Evolutionary conservation across 805 yeast genomes (phyloP).

Genomic region (Starmerella khaoyaiensis): DNA sequence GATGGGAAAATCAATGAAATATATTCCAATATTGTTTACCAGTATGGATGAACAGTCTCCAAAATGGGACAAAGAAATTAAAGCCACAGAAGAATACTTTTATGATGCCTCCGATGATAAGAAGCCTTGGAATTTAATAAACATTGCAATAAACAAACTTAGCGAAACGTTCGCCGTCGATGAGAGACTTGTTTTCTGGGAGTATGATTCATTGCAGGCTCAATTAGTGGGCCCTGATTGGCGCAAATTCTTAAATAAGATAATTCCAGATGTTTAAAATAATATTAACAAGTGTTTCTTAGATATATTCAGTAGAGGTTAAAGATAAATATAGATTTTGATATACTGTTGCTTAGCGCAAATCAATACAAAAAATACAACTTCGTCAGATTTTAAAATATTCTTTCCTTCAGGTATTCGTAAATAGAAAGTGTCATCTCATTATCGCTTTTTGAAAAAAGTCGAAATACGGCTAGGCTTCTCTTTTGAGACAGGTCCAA

Average conservation of each 20-base stretch:
- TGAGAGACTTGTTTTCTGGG: conserved; percentile 19
- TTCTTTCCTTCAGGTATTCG: too few species aligned
- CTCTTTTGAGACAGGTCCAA: neutral
- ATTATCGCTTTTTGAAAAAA: neutral
- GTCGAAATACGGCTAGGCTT: neutral
- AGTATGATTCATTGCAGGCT: conserved; percentile 14
- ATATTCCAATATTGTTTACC: conserved; percentile 48
- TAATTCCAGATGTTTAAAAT: neutral
- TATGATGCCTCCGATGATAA: conserved; percentile 31
- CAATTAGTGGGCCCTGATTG: conserved; percentile 10
- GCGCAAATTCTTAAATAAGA: conserved; percentile 7
- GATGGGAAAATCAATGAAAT: conserved; percentile 28
- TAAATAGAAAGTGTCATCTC: neutral
- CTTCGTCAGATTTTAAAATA: neutral
- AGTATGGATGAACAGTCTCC: conserved; percentile 24
- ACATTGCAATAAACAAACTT: conserved; percentile 20
- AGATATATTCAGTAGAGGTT: neutral
- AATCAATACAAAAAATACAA: neutral
- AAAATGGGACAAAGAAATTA: neutral
- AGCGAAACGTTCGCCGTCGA: conserved; percentile 18
- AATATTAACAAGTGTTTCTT: neutral
- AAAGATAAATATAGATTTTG: neutral
- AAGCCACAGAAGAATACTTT: conserved; percentile 35
- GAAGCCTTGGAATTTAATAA: conserved; percentile 26
- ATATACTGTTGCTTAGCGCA: neutral